phyloP scores from a whole-genome alignment of 2,329 filamentous ascomycete species.

The Penicillium brevicompactum region DNA sequence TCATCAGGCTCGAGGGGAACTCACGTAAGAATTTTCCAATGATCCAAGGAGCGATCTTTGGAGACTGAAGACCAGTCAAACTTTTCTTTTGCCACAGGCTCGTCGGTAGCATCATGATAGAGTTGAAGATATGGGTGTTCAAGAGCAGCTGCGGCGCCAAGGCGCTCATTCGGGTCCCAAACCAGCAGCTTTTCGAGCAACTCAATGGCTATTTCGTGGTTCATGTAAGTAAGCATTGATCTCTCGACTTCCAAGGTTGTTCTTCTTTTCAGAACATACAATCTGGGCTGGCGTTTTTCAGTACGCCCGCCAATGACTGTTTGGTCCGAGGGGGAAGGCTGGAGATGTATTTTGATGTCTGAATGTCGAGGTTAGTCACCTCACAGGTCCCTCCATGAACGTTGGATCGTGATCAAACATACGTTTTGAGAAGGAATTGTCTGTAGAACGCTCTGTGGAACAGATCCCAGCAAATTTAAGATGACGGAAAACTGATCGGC shows the following conservation, averaged over 20 bases:
- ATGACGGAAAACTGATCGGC: constrained; percentile 99
- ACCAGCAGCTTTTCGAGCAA: constrained; percentile 95
- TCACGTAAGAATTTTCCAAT: constrained; percentile 99
- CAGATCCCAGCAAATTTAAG: constrained; percentile 93
- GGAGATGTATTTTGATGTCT: not conserved
- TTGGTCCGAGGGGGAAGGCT: not conserved
- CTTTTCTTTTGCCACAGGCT: constrained; percentile 93
- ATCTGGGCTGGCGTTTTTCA: not conserved
- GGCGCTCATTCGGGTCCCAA: constrained; percentile 91
- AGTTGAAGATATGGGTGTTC: constrained; percentile 89
- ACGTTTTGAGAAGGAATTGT: constrained; percentile 98
- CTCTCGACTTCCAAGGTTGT: not conserved
- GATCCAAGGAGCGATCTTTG: constrained; percentile 90
- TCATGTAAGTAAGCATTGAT: not conserved
- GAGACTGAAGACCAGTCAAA: constrained; percentile 99
- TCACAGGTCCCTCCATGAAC: not conserved
- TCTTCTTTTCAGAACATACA: not conserved
- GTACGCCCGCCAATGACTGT: not conserved
- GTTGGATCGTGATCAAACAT: constrained; percentile 37
- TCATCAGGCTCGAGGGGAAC: not conserved
- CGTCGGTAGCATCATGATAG: constrained; percentile 95
- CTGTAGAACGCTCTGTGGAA: constrained; percentile 97
- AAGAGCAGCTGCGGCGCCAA: constrained; percentile 81
- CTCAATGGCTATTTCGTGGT: constrained; percentile 68
- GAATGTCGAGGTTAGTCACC: not conserved